phyloP scores from a whole-genome alignment of 805 yeast genomes.

The Lipomyces spencermartinsiae region DNA sequence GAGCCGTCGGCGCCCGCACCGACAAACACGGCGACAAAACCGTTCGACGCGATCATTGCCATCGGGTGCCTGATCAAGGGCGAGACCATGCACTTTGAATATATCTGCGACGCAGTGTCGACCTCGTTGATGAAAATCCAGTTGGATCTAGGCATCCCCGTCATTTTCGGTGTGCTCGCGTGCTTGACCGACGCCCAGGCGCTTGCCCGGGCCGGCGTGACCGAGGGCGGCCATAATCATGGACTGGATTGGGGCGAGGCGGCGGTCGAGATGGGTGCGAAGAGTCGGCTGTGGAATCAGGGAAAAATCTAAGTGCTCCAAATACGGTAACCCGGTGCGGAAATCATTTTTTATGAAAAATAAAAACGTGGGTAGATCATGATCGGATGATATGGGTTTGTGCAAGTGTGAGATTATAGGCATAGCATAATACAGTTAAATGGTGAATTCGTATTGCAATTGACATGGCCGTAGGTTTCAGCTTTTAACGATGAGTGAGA shows the following conservation, averaged over 20 bases:
- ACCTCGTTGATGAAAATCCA: constrained; percentile 84
- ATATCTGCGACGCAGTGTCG: constrained; percentile 89
- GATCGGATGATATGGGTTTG: not conserved
- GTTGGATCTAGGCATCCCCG: constrained; percentile 71
- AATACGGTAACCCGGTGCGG: not conserved
- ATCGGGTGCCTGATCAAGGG: constrained; percentile 96
- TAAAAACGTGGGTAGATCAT: not conserved
- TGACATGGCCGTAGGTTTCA: not conserved
- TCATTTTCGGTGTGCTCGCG: constrained; percentile 91
- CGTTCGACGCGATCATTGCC: constrained; percentile 84
- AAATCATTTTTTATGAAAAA: not conserved
- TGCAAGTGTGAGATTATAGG: not conserved
- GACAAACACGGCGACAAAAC: constrained; percentile 20
- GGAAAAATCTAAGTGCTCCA: constrained; percentile 28
- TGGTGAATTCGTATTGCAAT: not conserved
- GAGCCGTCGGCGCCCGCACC: constrained; percentile 20
- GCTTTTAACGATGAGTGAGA: not conserved
- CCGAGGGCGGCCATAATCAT: constrained; percentile 83
- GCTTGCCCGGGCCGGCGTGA: constrained; percentile 84
- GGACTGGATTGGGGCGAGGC: constrained; percentile 99
- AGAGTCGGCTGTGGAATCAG: constrained; percentile 40
- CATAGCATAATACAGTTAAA: not conserved
- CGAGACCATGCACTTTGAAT: constrained; percentile 97
- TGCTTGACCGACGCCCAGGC: constrained; percentile 96
- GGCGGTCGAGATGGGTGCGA: constrained; percentile 88